Percentiles rank a stretch among this genome's conserved stretches.
These are phyloP conservation scores for Eucalyptus sp. DNA, from an alignment of 345 rosid genomes.

Conservation along the genomic window DNA sequence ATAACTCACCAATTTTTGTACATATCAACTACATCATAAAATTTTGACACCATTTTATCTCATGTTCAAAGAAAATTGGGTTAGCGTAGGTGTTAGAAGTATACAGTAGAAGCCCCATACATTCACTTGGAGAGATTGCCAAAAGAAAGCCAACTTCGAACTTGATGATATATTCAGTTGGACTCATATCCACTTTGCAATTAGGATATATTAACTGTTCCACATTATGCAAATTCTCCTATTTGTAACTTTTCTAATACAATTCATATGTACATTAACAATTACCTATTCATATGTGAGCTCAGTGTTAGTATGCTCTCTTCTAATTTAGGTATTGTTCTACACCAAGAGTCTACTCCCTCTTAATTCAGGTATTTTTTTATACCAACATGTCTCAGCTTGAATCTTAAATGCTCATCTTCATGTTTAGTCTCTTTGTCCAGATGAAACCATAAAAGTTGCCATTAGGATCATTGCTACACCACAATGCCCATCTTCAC, in stretches of 20 bases:
- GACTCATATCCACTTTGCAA: neutral
- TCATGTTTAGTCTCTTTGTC: neutral
- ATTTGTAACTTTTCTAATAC: neutral
- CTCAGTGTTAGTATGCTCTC: neutral
- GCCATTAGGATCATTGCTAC: neutral
- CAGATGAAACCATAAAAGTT: neutral
- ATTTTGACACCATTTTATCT: neutral
- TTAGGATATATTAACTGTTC: neutral
- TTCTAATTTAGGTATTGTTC: neutral
- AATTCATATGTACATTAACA: neutral
- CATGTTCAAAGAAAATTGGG: neutral
- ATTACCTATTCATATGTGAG: neutral
- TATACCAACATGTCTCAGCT: neutral
- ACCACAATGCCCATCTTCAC: neutral
- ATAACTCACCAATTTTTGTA: neutral
- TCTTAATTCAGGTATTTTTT: neutral
- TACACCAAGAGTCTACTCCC: neutral
- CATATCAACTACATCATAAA: neutral
- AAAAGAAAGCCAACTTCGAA: neutral
- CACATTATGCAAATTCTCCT: neutral
- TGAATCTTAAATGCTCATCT: neutral
- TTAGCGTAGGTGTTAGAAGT: neutral
- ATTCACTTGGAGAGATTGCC: neutral
- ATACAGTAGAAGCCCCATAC: accelerated
- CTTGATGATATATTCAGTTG: neutral